Base-by-base conservation (phyloP, 2,329 filamentous ascomycete genomes). In the Clarireedia paspali region DNA sequence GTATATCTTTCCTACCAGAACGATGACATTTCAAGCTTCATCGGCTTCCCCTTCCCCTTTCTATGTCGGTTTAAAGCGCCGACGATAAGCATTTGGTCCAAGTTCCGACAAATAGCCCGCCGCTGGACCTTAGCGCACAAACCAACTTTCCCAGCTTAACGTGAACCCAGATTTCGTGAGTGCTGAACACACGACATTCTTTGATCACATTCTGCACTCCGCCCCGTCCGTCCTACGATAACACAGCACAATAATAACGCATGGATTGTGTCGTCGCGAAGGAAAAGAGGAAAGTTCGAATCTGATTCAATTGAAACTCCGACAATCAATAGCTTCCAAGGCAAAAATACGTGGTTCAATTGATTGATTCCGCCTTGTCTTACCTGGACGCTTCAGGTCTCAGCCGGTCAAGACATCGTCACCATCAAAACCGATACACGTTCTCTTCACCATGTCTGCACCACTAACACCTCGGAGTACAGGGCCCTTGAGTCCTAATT, bases 391-490 rank as follows among this genome's bases (percentile, higher is more conserved):
- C 38, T 30, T 34, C 24, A 10, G 17, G 12, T 34, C 42, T 40
- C 34, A 49, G 36, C 36, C 52, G 36, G n/a, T 30, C 20, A 15
- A 40, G 36, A 17, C 26, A 24, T 34, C 15, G 26, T 50, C n/a
- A n/a, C 23, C 15, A 47, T 40, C 36, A 27, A 36, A 12, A 26
- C 38, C 45, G n/a, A 36, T 39, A 49, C n/a, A 36, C 36, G 14
- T 42, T 24, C 42, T 4, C 26, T 17, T 53, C 55, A 60, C 12
- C 14, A 65, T 65, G 63, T 60, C 63, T 12, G 58, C 62, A 39
- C 62, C 60, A 47, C 48, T 39, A 45, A 53, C 56, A 30, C 57
- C 57, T 57, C 61, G 59, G 57, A 40, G 57, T 36, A 50, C 51
- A 17, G 47, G 40, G 12, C 34, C 44, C 15, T 55, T 38, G 10